phyloP scores from a whole-genome alignment of 1,284 basidiomycete genomes.

The Cryptococcus jaspeensis region DNA sequence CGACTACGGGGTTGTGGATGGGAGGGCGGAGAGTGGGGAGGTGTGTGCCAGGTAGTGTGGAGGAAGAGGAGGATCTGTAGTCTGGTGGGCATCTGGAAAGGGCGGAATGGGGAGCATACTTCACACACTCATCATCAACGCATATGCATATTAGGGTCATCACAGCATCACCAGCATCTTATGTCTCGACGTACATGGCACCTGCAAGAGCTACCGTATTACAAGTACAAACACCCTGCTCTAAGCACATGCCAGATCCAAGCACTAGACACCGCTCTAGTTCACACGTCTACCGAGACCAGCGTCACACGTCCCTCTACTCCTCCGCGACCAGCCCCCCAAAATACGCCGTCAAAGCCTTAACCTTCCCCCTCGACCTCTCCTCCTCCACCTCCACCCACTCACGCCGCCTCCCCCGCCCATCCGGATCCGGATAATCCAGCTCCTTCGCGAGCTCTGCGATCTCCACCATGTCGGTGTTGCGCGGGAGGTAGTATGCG shows the following conservation, averaged over 20 bases:
- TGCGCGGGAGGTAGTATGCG: conserved; percentile 87
- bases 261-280: background rate
- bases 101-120: background rate
- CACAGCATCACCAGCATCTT: background rate
- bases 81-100: background rate
- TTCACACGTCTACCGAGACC: too few species aligned
- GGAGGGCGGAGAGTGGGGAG: conserved; percentile 19
- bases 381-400: conserved; percentile 56
- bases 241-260: background rate
- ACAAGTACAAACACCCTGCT: background rate
- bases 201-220: background rate
- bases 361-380: conserved; percentile 56
- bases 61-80: background rate
- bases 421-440: conserved; percentile 1
- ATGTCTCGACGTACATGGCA: background rate
- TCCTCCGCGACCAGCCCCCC: conserved; percentile 49
- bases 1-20: conserved; percentile 23
- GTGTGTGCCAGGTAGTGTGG: conserved; percentile 11
- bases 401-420: conserved; percentile 23
- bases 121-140: background rate
- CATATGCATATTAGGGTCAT: too few species aligned
- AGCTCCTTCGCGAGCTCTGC: conserved; percentile 55
- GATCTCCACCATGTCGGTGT: conserved; percentile 72
- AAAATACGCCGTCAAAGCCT: conserved; percentile 57
- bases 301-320: background rate